phyloP scores from a whole-genome alignment of 371 early-diverging fungal genomes.

The Phascolomyces articulosus region DNA sequence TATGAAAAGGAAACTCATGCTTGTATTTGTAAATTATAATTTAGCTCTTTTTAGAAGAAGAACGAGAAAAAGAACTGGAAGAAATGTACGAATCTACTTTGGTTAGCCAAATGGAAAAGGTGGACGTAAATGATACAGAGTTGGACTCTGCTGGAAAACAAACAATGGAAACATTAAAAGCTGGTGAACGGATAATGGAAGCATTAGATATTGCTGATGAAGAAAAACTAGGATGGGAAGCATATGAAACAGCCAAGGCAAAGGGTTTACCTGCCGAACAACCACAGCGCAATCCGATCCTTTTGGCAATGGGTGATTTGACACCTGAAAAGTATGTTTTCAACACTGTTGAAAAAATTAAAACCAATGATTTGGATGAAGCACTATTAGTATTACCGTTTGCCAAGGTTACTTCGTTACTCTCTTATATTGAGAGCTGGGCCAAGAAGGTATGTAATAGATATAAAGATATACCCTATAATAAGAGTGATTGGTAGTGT shows the following conservation, averaged over 20 bases:
- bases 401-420: slow-evolving; percentile 70
- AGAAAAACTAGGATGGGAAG: slow-evolving; percentile 73
- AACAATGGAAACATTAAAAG: slow-evolving; percentile 90
- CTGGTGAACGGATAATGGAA: slow-evolving; percentile 91
- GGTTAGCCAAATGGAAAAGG: slow-evolving; percentile 67
- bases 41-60: slow-evolving; percentile 91
- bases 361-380: slow-evolving; percentile 86
- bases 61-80: slow-evolving; percentile 93
- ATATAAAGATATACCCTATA: too few species aligned
- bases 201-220: slow-evolving; percentile 88
- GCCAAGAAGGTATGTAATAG: slow-evolving; percentile 63
- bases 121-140: slow-evolving; percentile 60
- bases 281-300: slow-evolving; percentile 68
- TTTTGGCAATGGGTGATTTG: slow-evolving; percentile 73
- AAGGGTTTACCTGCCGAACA: slow-evolving; percentile 54
- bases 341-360: slow-evolving; percentile 71
- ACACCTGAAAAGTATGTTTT: slow-evolving; percentile 85
- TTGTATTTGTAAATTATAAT: neutral
- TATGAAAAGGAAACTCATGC: neutral
- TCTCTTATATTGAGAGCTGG: slow-evolving; percentile 80
- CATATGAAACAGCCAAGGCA: slow-evolving; percentile 61
- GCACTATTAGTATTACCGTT: slow-evolving; percentile 89
- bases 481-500: too few species aligned
- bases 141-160: slow-evolving; percentile 80
- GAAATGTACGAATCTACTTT: slow-evolving; percentile 82